phyloP scores from a whole-genome alignment of 148 eudicot genomes.

The Salicornia ramosissima region DNA sequence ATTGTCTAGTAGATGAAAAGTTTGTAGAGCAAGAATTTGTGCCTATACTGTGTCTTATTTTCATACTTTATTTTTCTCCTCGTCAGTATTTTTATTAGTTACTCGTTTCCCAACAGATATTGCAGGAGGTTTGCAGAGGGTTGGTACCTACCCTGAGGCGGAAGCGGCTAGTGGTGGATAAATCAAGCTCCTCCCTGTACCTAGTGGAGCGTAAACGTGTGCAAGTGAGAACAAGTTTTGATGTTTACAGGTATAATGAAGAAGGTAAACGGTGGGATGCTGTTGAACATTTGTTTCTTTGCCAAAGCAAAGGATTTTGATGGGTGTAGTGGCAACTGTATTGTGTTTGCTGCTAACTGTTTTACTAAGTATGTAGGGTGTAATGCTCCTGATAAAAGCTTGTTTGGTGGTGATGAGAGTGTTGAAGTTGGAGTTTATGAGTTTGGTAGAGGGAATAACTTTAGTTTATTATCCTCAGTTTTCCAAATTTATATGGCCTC shows the following conservation, averaged over 20 bases:
- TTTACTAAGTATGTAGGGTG: slow-evolving; percentile 19
- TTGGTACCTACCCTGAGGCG: not conserved
- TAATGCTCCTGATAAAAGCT: slow-evolving; percentile 13
- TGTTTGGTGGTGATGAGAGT: slow-evolving; percentile 12
- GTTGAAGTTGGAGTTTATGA: slow-evolving; percentile 15
- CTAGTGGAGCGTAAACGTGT: slow-evolving; percentile 6
- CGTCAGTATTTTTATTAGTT: too few species aligned
- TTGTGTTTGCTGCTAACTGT: slow-evolving; percentile 22
- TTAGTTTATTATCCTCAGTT: slow-evolving; percentile 2
- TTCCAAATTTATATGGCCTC: slow-evolving; percentile 18
- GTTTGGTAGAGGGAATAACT: slow-evolving; percentile 24
- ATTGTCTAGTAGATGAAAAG: too few species aligned
- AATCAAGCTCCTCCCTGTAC: not conserved
- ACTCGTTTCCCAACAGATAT: too few species aligned
- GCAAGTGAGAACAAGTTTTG: not conserved
- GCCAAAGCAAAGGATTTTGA: slow-evolving; percentile 2
- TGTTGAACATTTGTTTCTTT: slow-evolving; percentile 13
- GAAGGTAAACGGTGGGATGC: slow-evolving; percentile 10
- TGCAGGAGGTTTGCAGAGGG: not conserved
- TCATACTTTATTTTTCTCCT: too few species aligned
- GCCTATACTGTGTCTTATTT: too few species aligned
- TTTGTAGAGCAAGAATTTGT: too few species aligned
- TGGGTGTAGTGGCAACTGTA: slow-evolving; percentile 16
- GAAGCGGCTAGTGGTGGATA: slow-evolving; percentile 25
- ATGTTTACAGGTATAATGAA: slow-evolving; percentile 20